Percentiles rank a stretch among this genome's conserved stretches.
phyloP scores from a whole-genome alignment of 192 early-diverging fungal genomes.

The Spizellomyces sp. region DNA sequence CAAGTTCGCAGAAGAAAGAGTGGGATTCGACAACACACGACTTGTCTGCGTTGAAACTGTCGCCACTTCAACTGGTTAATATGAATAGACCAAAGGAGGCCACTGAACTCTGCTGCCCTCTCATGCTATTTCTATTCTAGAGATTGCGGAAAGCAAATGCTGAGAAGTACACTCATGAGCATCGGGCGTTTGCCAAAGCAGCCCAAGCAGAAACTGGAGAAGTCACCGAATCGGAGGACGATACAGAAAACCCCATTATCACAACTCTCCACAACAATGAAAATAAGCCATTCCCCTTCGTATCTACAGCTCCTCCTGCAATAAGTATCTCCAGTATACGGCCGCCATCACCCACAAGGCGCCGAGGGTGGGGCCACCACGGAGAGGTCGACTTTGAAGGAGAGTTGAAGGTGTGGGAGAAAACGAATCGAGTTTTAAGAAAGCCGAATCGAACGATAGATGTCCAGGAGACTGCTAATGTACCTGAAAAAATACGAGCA shows the following conservation, averaged over 20 bases:
- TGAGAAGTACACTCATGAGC: neutral
- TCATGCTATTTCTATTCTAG: neutral
- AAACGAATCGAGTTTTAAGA: neutral
- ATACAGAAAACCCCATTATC: no score
- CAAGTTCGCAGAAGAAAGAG: neutral
- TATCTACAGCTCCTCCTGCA: neutral
- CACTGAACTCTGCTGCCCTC: neutral
- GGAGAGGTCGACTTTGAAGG: slow-evolving; percentile 2
- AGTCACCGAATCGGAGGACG: no score
- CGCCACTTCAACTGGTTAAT: neutral
- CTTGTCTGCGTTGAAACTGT: neutral
- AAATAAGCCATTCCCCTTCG: no score
- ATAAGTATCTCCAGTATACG: neutral
- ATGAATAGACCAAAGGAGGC: neutral
- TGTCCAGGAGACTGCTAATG: neutral
- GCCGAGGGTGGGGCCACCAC: neutral
- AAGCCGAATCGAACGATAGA: neutral
- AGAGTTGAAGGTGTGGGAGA: slow-evolving; percentile 12
- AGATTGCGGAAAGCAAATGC: slow-evolving; percentile 5
- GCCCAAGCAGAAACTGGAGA: no score
- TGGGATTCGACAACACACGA: slow-evolving; percentile 11
- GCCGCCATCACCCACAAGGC: neutral
- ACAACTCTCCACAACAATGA: no score
- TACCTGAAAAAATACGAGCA: no score
- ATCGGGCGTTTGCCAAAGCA: neutral